Evolutionary conservation across 345 rosid species (phyloP).

Genomic region (Ceriops zippeliana): DNA sequence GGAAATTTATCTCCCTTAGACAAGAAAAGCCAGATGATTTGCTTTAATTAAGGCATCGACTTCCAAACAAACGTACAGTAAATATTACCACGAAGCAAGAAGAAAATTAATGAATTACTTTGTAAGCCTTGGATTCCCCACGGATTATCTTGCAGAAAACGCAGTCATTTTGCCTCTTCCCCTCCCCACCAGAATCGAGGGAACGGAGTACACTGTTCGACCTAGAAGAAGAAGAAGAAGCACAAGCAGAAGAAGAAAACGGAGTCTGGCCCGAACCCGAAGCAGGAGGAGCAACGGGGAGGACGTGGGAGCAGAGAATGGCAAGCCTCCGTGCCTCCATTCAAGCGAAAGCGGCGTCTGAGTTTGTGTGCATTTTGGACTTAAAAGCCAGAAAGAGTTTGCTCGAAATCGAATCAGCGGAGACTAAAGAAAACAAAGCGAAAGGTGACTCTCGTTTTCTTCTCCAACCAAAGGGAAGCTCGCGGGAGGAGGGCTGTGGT

Average conservation of each 20-base stretch:
- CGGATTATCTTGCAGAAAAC: conserved; percentile 79
- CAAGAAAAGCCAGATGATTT: too few species aligned
- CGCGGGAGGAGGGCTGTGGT: background rate
- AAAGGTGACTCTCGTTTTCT: background rate
- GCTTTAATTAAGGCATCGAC: too few species aligned
- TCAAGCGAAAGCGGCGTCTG: background rate
- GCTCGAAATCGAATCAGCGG: background rate
- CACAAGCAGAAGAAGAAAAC: conserved; percentile 36
- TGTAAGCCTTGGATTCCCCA: conserved; percentile 70
- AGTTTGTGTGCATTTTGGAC: background rate
- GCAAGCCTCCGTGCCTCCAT: conserved; percentile 71
- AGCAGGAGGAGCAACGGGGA: conserved; percentile 21
- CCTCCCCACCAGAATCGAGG: conserved; percentile 10
- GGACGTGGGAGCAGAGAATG: conserved; percentile 60
- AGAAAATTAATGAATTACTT: conserved; percentile 33
- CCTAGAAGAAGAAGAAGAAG: conserved; percentile 21
- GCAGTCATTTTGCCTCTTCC: conserved; percentile 40
- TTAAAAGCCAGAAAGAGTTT: background rate
- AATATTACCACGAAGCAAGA: background rate
- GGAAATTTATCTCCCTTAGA: too few species aligned
- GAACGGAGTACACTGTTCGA: conserved; percentile 7
- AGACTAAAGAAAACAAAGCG: background rate
- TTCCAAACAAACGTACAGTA: too few species aligned
- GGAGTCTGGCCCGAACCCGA: conserved; percentile 14
- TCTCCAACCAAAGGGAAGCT: background rate